Evolutionary conservation across 2,329 filamentous ascomycete genomes (phyloP), one percentile per base, ranked within the genome.

Genomic region (Alternaria gaisen): DNA sequence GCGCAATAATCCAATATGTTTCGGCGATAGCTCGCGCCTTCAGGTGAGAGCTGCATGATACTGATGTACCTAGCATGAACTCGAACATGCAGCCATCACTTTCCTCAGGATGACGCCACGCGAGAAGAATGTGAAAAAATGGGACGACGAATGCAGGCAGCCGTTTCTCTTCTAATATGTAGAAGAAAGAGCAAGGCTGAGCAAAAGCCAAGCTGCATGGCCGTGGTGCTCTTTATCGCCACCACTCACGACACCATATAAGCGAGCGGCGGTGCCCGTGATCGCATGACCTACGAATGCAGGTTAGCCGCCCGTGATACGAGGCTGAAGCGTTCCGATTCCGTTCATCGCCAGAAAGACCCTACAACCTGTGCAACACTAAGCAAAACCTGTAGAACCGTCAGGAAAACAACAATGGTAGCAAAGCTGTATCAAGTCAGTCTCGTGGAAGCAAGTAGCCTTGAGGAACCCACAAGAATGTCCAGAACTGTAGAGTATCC

Each of bases 321-420:
- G 46, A 34, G 46, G 46, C 46, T 48, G 18, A 34, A 36, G 12
- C 4, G 8, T 6, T 34, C 30, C 30, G 12, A 24, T 48, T 14
- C n/a, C 18, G 30, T 34, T 36, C 40, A 43, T 34, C 4, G 14
- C 20, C 34, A 40, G 38, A 71, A 71, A 4, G 70, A 71, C 7
- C 68, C 67, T 10, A 63, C 62, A 1, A 67, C 67, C 42, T 72
- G 70, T 4, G 60, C 61, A 14, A 69, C 36, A 16, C 67, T 63
- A 20, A 71, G 59, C 5, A 58, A 26, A 9, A 71, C 62, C 58
- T 72, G 70, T 1, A 71, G 10, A 1, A 64, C 47, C 0, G 69
- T 71, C 50, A 70, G 30, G 3, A 70, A 36, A 1, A 71, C 58
- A 5, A 70, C 64, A 1, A 70, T n/a, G 0, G 66, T 69, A 16